These are phyloP conservation scores for Scutellaria minor DNA, from an alignment of 257 asterid genomes.

Conservation along the genomic window DNA sequence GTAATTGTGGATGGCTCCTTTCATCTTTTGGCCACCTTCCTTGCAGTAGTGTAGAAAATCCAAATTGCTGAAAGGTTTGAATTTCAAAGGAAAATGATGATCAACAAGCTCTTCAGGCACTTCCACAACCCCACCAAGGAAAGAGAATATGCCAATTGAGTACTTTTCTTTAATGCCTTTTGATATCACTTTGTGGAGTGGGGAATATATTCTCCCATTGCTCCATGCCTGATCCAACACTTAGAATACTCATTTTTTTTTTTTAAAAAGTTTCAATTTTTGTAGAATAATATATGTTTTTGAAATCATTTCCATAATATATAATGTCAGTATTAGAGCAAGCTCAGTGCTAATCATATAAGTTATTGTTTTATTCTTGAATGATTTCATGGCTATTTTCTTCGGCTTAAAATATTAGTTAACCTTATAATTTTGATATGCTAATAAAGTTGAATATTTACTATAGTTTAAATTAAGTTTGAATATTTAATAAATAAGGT, in stretches of 20 bases:
- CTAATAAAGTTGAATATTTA: no score
- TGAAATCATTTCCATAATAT: no score
- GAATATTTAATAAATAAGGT: no score
- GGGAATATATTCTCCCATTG: conserved; percentile 46
- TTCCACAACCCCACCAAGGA: conserved; percentile 28
- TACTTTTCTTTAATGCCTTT: conserved; percentile 41
- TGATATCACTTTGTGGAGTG: conserved; percentile 46
- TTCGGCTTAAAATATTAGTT: no score
- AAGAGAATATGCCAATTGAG: conserved; percentile 42
- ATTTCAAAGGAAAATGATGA: conserved; percentile 41
- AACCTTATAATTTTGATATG: no score
- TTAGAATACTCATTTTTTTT: background rate
- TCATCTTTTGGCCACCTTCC: conserved; percentile 36
- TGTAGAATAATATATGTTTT: no score
- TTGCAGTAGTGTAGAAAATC: conserved; percentile 46
- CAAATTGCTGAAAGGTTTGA: conserved; percentile 40
- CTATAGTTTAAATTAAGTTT: no score
- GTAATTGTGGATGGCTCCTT: conserved; percentile 38
- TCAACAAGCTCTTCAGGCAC: conserved; percentile 50
- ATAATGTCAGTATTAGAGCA: no score
- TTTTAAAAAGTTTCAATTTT: background rate
- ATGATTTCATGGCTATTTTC: no score
- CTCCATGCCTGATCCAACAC: conserved; percentile 46
- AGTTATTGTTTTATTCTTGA: no score
- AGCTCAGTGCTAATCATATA: no score